Percentiles rank a stretch among this genome's conserved stretches.
Evolutionary conservation across 2,329 filamentous ascomycete species (phyloP).

Genomic region (Lasiodiplodia sp.): DNA sequence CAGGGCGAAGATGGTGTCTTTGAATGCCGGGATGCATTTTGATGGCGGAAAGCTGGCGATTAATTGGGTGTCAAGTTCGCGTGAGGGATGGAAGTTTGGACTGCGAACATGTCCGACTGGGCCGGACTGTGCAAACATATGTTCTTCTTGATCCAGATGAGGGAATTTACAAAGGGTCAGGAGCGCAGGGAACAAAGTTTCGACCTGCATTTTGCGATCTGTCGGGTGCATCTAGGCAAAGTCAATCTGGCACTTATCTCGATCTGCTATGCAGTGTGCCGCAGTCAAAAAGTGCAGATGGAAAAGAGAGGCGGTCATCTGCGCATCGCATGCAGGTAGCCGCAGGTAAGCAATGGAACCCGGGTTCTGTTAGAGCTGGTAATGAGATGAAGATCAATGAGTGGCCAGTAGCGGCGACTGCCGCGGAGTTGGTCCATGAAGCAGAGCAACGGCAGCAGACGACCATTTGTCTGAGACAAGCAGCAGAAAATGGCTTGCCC

Average conservation of each 20-base stretch:
- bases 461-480: conserved; percentile 2
- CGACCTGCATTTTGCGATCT: conserved; percentile 10
- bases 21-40: background rate
- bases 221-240: background rate
- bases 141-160: background rate
- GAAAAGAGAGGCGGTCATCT: background rate
- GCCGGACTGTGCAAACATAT: background rate
- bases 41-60: background rate
- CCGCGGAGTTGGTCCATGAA: background rate
- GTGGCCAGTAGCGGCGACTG: background rate
- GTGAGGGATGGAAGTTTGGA: background rate
- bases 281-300: background rate
- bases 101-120: background rate
- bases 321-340: conserved; percentile 12
- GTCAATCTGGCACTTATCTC: conserved; percentile 1
- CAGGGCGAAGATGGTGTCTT: background rate
- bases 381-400: conserved; percentile 4
- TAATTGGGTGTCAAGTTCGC: background rate
- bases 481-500: background rate
- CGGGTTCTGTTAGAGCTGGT: conserved; percentile 2
- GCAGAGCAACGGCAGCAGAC: background rate
- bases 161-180: background rate
- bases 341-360: conserved; percentile 3
- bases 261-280: conserved; percentile 14
- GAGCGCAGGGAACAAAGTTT: background rate